Evolutionary conservation across 768 basidiomycete genomes (phyloP).

Genomic region (Kwoniella europaea): DNA sequence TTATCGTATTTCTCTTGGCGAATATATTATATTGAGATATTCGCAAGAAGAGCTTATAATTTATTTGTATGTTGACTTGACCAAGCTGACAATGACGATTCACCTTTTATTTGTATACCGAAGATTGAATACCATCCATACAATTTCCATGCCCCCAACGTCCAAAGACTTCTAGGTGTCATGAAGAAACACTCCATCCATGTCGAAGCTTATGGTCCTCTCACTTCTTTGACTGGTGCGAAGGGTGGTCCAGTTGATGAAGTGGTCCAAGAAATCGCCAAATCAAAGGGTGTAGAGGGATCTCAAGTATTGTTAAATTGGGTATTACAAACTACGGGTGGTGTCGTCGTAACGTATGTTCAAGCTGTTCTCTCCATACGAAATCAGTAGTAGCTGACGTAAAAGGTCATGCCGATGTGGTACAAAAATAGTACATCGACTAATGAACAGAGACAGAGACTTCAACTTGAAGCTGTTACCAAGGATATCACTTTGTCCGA

Average conservation of each 20-base stretch:
- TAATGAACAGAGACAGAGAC: constrained; percentile 35
- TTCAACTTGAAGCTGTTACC: constrained; percentile 41
- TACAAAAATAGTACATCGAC: constrained; percentile 32
- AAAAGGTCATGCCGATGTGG: background rate
- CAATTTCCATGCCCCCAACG: constrained; percentile 26
- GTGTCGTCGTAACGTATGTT: constrained; percentile 31
- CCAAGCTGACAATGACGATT: background rate
- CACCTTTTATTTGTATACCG: constrained; percentile 2
- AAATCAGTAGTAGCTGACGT: background rate
- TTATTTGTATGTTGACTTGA: background rate
- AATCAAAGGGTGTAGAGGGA: constrained; percentile 21
- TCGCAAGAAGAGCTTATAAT: background rate
- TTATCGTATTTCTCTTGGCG: no score
- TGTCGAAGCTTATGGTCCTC: constrained; percentile 32
- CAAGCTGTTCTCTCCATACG: background rate
- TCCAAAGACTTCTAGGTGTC: constrained; percentile 16
- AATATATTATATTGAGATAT: no score
- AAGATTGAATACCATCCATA: constrained; percentile 37
- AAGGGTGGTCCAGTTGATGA: constrained; percentile 31
- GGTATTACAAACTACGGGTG: constrained; percentile 14
- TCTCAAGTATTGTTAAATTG: constrained; percentile 38
- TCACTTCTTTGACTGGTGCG: constrained; percentile 27
- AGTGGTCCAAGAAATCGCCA: constrained; percentile 27
- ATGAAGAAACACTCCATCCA: constrained; percentile 19
- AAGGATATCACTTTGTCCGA: constrained; percentile 24